Conservation (phyloP, 2,329 filamentous ascomycete species). For the Monilinia vaccinii-corymbosi region DNA sequence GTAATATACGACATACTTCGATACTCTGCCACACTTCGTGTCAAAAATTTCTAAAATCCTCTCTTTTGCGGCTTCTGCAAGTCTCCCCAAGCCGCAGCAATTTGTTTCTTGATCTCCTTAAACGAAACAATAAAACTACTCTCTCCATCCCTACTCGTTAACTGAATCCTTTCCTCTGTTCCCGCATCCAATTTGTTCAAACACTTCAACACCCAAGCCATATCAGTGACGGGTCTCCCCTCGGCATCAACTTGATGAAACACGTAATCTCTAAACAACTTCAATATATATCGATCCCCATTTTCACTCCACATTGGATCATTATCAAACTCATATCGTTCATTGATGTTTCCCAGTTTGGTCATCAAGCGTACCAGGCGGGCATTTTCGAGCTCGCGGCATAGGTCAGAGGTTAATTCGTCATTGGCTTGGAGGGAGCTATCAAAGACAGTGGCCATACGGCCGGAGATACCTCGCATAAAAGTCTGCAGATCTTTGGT, state of each 20-base stretch:
- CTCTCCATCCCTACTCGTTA: constrained; percentile 86
- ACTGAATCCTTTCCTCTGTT: constrained; percentile 72
- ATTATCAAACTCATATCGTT: constrained; percentile 75
- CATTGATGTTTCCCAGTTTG: constrained; percentile 83
- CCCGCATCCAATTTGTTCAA: constrained; percentile 92
- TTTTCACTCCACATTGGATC: constrained; percentile 82
- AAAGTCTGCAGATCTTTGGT: constrained; percentile 74
- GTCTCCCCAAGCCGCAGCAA: constrained; percentile 48
- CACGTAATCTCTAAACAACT: constrained; percentile 92
- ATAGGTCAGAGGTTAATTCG: constrained; percentile 60
- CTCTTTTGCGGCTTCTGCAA: constrained; percentile 30
- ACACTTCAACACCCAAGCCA: constrained; percentile 79
- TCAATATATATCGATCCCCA: constrained; percentile 84
- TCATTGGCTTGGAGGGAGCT: constrained; percentile 73
- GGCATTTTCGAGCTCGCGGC: constrained; percentile 81
- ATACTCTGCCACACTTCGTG: not conserved
- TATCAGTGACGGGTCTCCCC: constrained; percentile 72
- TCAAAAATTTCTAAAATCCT: not conserved
- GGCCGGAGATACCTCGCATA: constrained; percentile 66
- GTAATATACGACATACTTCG: not conserved
- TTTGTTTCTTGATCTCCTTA: constrained; percentile 70
- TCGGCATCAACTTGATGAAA: constrained; percentile 91
- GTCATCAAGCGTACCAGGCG: constrained; percentile 68
- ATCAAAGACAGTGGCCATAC: constrained; percentile 68
- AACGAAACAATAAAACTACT: constrained; percentile 83